Evolutionary conservation across 352 stramenopile species (phyloP).

Genomic region (Pythium rhizo-oryzae): DNA sequence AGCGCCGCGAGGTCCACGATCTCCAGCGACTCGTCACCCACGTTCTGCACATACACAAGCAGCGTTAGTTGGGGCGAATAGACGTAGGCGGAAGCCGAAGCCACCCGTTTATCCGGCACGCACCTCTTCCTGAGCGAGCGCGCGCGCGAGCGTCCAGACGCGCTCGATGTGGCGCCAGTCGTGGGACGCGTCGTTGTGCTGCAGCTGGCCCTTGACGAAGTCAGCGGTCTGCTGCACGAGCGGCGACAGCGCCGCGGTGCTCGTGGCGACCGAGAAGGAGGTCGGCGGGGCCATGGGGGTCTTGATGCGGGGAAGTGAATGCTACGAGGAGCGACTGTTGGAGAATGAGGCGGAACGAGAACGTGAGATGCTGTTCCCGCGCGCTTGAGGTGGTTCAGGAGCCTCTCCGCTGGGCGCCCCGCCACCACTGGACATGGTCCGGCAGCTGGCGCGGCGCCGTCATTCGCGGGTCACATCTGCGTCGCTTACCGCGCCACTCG

Average conservation of each 20-base stretch:
- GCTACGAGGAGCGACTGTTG: not conserved
- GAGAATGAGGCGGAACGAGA: not conserved
- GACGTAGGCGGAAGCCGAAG: no score
- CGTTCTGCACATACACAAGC: constrained; percentile 33
- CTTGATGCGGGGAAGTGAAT: not conserved
- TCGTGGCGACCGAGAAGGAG: constrained; percentile 22
- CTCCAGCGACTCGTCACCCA: constrained; percentile 59
- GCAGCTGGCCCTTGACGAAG: constrained; percentile 76
- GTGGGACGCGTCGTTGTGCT: constrained; percentile 81
- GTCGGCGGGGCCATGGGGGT: constrained; percentile 35
- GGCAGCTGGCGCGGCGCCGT: not conserved
- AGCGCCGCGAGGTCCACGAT: constrained; percentile 85
- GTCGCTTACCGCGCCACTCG: constrained; percentile 25
- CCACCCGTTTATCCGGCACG: no score
- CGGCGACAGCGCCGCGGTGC: constrained; percentile 28
- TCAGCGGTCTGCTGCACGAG: constrained; percentile 70
- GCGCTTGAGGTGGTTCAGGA: no score
- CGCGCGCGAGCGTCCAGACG: constrained; percentile 76
- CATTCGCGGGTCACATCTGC: constrained; percentile 4
- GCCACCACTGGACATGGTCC: not conserved
- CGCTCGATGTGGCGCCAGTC: constrained; percentile 90
- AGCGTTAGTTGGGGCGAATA: no score
- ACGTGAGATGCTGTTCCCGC: not conserved
- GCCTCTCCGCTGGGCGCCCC: no score
- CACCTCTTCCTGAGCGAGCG: constrained; percentile 79